Evolutionary conservation across 441 rosid species (phyloP).

Genomic region (Kokia cookei): DNA sequence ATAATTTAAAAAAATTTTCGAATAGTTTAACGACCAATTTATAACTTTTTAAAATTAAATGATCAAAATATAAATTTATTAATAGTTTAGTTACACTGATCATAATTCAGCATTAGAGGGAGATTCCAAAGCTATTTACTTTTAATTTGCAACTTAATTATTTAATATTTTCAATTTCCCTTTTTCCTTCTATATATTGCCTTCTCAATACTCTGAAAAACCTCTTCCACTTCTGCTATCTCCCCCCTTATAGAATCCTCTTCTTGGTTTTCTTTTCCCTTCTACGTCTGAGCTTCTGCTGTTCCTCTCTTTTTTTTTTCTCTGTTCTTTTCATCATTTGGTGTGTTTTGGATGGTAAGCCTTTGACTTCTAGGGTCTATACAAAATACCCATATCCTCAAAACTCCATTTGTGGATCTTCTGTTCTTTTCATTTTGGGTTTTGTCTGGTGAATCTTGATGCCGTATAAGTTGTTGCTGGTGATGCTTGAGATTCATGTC

Average conservation of each 20-base stretch:
- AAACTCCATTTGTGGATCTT: neutral
- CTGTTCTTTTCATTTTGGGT: neutral
- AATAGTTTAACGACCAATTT: too few relatives aligned
- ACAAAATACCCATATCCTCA: neutral
- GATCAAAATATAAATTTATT: too few relatives aligned
- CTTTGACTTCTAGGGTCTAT: neutral
- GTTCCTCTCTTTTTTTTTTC: neutral
- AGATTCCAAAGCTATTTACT: constrained; percentile 21
- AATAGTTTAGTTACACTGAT: too few relatives aligned
- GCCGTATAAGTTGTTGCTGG: constrained; percentile 11
- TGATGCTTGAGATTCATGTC: constrained; percentile 36
- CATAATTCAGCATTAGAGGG: neutral
- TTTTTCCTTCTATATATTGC: constrained; percentile 31
- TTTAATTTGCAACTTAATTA: neutral
- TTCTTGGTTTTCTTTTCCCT: neutral
- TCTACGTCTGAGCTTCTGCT: constrained; percentile 19
- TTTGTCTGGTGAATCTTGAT: constrained; percentile 6
- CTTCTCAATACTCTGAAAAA: neutral
- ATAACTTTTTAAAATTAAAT: too few relatives aligned
- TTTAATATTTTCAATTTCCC: neutral
- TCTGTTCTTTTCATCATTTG: neutral
- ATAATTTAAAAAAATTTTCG: too few relatives aligned
- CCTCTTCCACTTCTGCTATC: constrained; percentile 29
- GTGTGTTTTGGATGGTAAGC: neutral
- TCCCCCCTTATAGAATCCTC: neutral